phyloP scores from a whole-genome alignment of 768 basidiomycete genomes.

The Inosperma sp. region DNA sequence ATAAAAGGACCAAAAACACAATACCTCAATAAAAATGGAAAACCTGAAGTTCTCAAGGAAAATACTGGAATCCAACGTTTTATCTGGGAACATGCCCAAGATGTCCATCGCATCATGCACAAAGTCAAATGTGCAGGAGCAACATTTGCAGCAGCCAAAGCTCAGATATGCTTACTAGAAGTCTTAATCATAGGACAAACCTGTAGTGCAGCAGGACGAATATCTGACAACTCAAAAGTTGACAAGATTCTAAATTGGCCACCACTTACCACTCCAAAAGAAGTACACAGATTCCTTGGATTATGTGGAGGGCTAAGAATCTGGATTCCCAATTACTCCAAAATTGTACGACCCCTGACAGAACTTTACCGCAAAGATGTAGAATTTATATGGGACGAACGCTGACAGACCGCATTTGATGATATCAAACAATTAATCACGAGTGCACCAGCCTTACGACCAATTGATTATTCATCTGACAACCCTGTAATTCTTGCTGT shows the following conservation, averaged over 20 bases:
- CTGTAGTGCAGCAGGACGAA: conserved; percentile 25
- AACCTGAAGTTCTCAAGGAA: no score
- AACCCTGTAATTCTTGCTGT: conserved; percentile 15
- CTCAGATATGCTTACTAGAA: conserved; percentile 13
- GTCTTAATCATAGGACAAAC: conserved; percentile 22
- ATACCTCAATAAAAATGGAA: no score
- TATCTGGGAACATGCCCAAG: no score
- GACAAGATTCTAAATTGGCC: conserved; percentile 25
- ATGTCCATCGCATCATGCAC: no score
- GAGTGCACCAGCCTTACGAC: conserved; percentile 20
- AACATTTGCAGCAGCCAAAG: conserved; percentile 22
- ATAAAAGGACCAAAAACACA: no score
- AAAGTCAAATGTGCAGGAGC: no score
- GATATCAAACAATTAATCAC: conserved; percentile 18
- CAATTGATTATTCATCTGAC: conserved; percentile 15
- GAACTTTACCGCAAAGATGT: neutral
- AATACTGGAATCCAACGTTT: no score
- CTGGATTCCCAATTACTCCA: no score
- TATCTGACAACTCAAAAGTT: conserved; percentile 19
- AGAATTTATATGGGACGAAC: neutral
- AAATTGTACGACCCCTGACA: neutral
- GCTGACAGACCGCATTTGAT: conserved; percentile 11
- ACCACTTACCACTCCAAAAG: conserved; percentile 13
- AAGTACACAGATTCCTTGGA: conserved; percentile 29
- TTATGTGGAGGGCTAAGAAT: conserved; percentile 19